Percentiles rank a stretch among this genome's conserved stretches.
These are phyloP conservation scores for Agastache rugosa DNA, from an alignment of 257 asterid genomes.

Conservation along the genomic window DNA sequence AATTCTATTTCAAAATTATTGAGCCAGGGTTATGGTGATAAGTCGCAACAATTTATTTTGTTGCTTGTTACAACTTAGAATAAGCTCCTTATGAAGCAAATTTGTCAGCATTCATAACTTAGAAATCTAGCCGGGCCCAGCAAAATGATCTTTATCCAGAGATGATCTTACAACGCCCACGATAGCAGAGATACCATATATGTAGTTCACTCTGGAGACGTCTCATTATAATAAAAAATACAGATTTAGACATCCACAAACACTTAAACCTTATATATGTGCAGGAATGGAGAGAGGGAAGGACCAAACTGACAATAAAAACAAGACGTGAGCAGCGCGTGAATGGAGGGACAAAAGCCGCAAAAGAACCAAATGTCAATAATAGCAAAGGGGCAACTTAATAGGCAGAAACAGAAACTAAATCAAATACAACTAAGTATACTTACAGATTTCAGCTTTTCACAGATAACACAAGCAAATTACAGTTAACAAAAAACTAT, in stretches of 20 bases:
- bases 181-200: not conserved
- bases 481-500: no score
- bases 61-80: not conserved
- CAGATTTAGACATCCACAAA: not conserved
- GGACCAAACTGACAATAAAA: not conserved
- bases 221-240: not conserved
- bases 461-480: not conserved
- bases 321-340: not conserved
- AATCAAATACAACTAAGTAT: not conserved
- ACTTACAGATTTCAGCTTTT: not conserved
- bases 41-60: not conserved
- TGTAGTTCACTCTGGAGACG: not conserved
- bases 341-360: not conserved
- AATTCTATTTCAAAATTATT: not conserved
- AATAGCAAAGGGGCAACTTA: not conserved
- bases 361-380: constrained; percentile 17
- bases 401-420: constrained; percentile 17
- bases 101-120: not conserved
- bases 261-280: not conserved
- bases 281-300: not conserved
- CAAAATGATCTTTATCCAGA: not conserved
- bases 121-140: not conserved
- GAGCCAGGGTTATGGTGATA: not conserved
- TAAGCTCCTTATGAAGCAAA: not conserved
- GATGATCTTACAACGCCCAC: not conserved